A percentile compares a stretch with the other conserved stretches of the same genome.
Conservation (phyloP, 139 green algal species). For the Deuterostichococcus epilithicus region DNA sequence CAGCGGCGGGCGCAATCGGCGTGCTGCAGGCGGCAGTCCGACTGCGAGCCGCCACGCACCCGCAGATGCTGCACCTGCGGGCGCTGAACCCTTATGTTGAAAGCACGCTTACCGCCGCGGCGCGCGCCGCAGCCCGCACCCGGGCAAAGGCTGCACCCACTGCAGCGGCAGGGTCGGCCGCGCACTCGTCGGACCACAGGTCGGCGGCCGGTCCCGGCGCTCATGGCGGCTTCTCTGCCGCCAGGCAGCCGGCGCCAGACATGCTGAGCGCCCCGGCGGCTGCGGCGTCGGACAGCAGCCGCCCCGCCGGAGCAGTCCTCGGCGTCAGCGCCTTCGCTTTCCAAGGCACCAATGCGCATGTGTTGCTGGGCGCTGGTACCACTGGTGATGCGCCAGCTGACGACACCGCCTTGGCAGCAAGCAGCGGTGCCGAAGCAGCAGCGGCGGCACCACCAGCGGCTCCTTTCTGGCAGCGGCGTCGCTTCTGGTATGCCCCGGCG, state of each 20-base stretch:
- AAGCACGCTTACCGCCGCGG: not conserved
- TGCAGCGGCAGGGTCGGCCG: no score
- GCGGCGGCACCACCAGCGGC: not conserved
- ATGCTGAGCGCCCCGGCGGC: not conserved
- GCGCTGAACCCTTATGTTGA: conserved; percentile 51
- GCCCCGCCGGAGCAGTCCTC: not conserved
- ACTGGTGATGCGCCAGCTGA: no score
- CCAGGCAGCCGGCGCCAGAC: not conserved
- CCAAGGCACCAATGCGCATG: conserved; percentile 74
- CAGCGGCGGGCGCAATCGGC: conserved; percentile 40
- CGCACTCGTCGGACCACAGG: no score
- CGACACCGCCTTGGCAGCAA: no score
- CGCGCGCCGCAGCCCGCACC: no score
- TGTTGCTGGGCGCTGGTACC: conserved; percentile 31
- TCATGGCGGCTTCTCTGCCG: not conserved
- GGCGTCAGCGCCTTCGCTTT: conserved; percentile 83
- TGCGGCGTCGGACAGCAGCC: not conserved
- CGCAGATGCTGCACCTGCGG: conserved; percentile 52
- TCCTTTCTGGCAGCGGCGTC: not conserved
- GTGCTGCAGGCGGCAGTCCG: conserved; percentile 19
- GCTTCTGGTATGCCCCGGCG: conserved; percentile 5
- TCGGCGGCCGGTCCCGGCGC: not conserved
- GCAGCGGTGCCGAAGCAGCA: no score
- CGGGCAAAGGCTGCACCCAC: no score
- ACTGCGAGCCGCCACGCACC: not conserved